Evolutionary conservation across 495 filamentous ascomycete species (phyloP).

Genomic region (Daldinia grandis): DNA sequence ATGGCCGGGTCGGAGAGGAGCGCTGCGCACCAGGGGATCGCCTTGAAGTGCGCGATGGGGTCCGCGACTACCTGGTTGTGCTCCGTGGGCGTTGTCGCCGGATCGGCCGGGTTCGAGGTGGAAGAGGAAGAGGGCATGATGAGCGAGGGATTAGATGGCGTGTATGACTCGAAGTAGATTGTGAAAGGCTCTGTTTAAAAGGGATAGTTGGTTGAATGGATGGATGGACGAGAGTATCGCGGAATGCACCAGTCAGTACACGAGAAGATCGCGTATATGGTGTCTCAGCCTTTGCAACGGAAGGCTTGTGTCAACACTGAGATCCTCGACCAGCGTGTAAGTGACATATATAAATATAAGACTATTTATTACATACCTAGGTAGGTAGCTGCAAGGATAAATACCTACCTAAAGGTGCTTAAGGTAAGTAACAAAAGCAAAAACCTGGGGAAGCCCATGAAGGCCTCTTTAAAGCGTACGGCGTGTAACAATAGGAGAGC

Average conservation of each 20-base stretch:
- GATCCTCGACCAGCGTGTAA: too few species aligned
- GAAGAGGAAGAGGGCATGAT: conserved; percentile 8
- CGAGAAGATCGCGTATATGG: too few species aligned
- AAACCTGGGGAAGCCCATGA: conserved; percentile 7
- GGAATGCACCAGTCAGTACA: too few species aligned
- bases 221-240: too few species aligned
- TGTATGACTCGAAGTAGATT: background rate
- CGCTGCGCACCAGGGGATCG: conserved; percentile 65
- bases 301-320: too few species aligned
- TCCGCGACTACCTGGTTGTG: conserved; percentile 35
- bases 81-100: background rate
- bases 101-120: background rate
- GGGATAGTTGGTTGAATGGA: too few species aligned
- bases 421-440: background rate
- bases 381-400: conserved; percentile 1
- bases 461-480: background rate
- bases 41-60: conserved; percentile 54
- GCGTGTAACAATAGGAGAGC: background rate
- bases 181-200: too few species aligned
- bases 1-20: conserved; percentile 55
- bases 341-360: too few species aligned
- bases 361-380: too few species aligned
- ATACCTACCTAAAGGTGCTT: too few species aligned
- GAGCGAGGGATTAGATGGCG: background rate
- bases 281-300: too few species aligned